These are phyloP conservation scores for Komagataella populi DNA, from an alignment of 805 yeast genomes.

Conservation along the genomic window DNA sequence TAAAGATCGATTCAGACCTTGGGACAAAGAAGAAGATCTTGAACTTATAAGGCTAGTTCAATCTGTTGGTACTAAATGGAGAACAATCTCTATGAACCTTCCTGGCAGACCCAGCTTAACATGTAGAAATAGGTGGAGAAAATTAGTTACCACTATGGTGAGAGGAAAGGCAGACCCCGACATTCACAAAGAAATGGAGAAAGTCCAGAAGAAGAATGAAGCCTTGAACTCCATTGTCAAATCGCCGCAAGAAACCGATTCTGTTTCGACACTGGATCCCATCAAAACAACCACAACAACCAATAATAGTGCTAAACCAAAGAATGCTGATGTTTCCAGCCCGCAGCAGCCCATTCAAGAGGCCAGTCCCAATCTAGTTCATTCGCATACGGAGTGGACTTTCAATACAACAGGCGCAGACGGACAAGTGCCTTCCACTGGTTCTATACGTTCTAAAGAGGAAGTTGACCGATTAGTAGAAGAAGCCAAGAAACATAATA, in stretches of 20 bases:
- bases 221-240: conserved; percentile 1
- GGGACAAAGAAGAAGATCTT: conserved; percentile 72
- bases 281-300: not conserved
- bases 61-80: conserved; percentile 78
- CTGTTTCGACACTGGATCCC: not conserved
- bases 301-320: not conserved
- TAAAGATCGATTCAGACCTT: conserved; percentile 61
- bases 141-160: conserved; percentile 63
- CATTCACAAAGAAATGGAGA: conserved; percentile 47
- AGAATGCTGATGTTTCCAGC: not conserved
- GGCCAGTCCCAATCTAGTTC: not conserved
- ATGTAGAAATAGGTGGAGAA: conserved; percentile 89
- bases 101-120: conserved; percentile 77
- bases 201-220: conserved; percentile 19
- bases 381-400: conserved; percentile 41
- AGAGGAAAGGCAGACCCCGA: conserved; percentile 45
- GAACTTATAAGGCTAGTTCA: conserved; percentile 54
- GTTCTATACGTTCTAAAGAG: conserved; percentile 37
- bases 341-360: not conserved
- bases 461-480: conserved; percentile 43
- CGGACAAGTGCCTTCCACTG: conserved; percentile 29
- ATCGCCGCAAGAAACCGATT: not conserved
- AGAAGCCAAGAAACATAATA: conserved; percentile 41
- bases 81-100: conserved; percentile 59
- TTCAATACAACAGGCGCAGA: conserved; percentile 34